Conservation (phyloP, 2,329 filamentous ascomycete species). For the Thelonectria rubi region DNA sequence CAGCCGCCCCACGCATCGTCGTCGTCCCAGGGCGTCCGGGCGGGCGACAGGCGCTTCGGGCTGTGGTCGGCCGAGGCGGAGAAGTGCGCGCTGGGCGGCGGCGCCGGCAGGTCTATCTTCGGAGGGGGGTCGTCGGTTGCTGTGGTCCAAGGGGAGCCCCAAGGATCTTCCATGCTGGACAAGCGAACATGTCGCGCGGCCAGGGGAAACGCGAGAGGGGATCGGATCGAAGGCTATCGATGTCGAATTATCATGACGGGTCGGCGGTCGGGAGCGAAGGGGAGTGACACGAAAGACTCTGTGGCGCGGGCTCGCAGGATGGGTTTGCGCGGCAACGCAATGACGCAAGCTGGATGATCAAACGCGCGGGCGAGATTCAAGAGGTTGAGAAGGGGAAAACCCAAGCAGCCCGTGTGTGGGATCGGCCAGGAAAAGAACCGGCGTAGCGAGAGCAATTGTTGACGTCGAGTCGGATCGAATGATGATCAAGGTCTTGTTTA, state of each 20-base stretch:
- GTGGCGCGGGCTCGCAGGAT: slow-evolving; percentile 23
- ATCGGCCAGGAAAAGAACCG: neutral
- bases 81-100: slow-evolving; percentile 47
- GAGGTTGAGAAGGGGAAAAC: neutral
- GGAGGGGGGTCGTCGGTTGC: slow-evolving; percentile 53
- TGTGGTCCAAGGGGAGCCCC: slow-evolving; percentile 70
- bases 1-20: slow-evolving; percentile 50
- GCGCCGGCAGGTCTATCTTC: slow-evolving; percentile 49
- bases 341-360: slow-evolving; percentile 17
- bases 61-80: slow-evolving; percentile 38
- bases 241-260: slow-evolving; percentile 36
- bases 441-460: slow-evolving; percentile 3
- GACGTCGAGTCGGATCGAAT: neutral
- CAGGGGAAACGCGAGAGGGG: slow-evolving; percentile 22
- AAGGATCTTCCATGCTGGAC: slow-evolving; percentile 68
- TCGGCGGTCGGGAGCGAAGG: slow-evolving; percentile 22
- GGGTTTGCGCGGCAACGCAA: slow-evolving; percentile 12
- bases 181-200: slow-evolving; percentile 47
- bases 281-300: slow-evolving; percentile 20
- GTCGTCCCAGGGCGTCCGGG: slow-evolving; percentile 45
- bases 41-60: slow-evolving; percentile 39
- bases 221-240: slow-evolving; percentile 1
- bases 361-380: neutral
- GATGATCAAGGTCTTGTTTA: neutral
- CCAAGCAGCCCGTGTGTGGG: neutral